Conservation (phyloP, 1,139 yeast species). For the Sugiyamaella sp. region DNA sequence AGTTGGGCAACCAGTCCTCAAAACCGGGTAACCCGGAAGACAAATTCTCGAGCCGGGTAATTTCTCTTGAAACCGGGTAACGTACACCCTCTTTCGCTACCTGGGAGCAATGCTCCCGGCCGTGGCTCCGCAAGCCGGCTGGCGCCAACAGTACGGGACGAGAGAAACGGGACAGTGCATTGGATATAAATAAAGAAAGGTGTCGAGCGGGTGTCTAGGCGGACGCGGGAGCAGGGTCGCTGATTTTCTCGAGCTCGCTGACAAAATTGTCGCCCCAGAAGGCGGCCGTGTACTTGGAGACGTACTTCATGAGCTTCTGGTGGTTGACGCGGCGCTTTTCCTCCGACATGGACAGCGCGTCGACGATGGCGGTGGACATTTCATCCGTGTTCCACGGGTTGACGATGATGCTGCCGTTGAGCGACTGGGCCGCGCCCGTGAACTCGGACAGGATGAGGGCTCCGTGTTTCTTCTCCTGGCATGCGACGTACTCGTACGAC, state of each 20-base stretch:
- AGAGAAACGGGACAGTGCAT: neutral
- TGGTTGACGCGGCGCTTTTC: conserved; percentile 81
- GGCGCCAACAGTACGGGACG: no score
- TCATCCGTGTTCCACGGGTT: conserved; percentile 99
- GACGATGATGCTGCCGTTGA: conserved; percentile 90
- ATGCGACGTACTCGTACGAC: conserved; percentile 93
- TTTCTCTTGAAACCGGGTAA: no score
- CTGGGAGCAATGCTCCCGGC: no score
- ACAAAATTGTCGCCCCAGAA: conserved; percentile 98
- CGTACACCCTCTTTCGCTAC: no score
- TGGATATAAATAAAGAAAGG: conserved; percentile 10
- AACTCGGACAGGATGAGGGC: conserved; percentile 86
- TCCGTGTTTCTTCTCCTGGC: conserved; percentile 87
- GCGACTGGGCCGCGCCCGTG: conserved; percentile 98
- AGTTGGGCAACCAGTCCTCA: no score
- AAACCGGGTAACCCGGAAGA: no score
- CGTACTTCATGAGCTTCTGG: conserved; percentile 79
- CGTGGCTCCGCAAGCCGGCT: no score
- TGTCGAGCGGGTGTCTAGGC: neutral
- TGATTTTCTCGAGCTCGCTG: conserved; percentile 58
- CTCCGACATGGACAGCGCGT: conserved; percentile 80
- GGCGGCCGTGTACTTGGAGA: conserved; percentile 89
- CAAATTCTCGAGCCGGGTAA: no score
- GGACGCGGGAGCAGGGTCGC: neutral
- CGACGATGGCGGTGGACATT: conserved; percentile 80